Evolutionary conservation across 148 eudicot genomes (phyloP), one percentile per base, ranked within the genome.

Genomic region (Cornus florida): DNA sequence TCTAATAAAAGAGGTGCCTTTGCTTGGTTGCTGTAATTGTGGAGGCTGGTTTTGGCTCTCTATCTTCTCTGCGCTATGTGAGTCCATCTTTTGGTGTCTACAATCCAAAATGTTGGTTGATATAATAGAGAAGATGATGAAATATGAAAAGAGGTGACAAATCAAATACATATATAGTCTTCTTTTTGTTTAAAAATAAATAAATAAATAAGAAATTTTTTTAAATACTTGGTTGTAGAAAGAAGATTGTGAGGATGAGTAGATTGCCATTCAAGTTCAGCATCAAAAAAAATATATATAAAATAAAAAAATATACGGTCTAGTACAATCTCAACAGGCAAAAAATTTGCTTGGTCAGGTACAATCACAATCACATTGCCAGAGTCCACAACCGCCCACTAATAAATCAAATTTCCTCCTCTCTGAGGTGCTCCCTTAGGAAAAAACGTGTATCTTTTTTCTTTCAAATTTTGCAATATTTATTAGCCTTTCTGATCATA

Each of bases 1-100:
- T 65, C 83, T 80, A 67, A 81, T 70, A 67, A 87, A 86, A 20
- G 86, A 43, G 73, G 90, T 81, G 71, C 90, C 92, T 72, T 78
- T 72, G 70, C 73, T 16, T 56, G 67, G 38, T 74, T 72, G 35
- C n/a, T 69, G 67, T 56, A 69, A 16, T 64, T 82, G 74, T 16
- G 59, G 77, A 13, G 9, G 76, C 12, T 76, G 77, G 65, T 57
- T 79, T 83, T 73, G 80, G 84, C 62, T 46, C 50, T 86, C 86
- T 10, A 76, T 22, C 35, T 28, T 28, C 28, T 8, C 64, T 43
- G 60, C 80, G 20, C 46, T 67, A 38, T 70, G 19, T 46, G 68
- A 31, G 62, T 53, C 62, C 81, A 82, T 77, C 31, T 39, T 65
- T 76, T 24, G 48, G 6, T 65, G 46, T 46, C 50, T 43, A 31